Conservation (phyloP, 1,284 basidiomycete species). For the Thecaphora frezii region DNA sequence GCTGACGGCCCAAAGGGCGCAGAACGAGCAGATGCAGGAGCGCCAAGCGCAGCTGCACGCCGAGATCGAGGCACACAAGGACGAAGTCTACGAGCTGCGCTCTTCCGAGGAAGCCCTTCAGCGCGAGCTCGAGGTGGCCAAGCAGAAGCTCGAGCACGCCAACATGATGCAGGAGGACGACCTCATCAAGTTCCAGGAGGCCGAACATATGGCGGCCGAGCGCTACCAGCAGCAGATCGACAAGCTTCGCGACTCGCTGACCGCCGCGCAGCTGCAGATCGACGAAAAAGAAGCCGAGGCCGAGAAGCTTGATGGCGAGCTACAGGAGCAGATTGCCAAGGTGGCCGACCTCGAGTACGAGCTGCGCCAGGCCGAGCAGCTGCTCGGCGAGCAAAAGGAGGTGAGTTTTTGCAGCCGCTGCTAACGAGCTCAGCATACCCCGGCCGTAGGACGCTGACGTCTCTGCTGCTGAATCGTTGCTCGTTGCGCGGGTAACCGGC, state of each 20-base stretch:
- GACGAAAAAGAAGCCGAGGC: constrained; percentile 48
- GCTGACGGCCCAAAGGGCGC: constrained; percentile 30
- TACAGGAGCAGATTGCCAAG: constrained; percentile 32
- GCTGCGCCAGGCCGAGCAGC: constrained; percentile 31
- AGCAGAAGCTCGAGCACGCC: constrained; percentile 39
- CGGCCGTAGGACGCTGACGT: too few relatives aligned
- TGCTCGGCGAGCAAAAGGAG: constrained; percentile 58
- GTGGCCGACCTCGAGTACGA: constrained; percentile 46
- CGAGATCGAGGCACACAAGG: constrained; percentile 40
- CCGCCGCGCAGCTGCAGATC: constrained; percentile 46
- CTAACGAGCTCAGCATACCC: too few relatives aligned
- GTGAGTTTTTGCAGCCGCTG: neutral
- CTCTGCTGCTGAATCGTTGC: too few relatives aligned
- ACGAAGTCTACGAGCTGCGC: constrained; percentile 38
- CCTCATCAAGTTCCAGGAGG: constrained; percentile 22
- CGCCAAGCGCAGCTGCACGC: constrained; percentile 35
- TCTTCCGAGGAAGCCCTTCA: constrained; percentile 32
- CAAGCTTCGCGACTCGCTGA: constrained; percentile 46
- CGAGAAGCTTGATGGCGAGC: constrained; percentile 44
- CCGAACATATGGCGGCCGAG: constrained; percentile 28
- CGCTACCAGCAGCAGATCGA: constrained; percentile 39
- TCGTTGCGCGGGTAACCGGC: too few relatives aligned
- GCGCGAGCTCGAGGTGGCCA: constrained; percentile 38
- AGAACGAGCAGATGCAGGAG: constrained; percentile 40
- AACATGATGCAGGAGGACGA: constrained; percentile 41